Base-by-base conservation (phyloP, 352 stramenopile species). In the Pythium chondricola region DNA sequence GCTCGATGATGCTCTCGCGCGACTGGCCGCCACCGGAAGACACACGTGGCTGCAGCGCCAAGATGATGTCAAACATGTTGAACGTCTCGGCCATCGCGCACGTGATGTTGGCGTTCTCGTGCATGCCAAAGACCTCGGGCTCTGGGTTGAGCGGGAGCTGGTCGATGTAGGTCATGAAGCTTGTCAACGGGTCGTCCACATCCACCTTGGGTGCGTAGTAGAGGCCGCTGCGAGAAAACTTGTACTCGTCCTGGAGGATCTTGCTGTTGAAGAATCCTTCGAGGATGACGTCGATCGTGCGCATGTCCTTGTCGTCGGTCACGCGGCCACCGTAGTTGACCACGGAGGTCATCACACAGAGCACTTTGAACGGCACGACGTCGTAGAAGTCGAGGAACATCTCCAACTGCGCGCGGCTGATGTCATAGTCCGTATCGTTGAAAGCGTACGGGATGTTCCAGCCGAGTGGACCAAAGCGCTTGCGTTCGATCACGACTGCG, bases 401-500 rank as follows among this genome's bases (percentile, higher is more conserved):
- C 42, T 96, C 83, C 32, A 98, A 72, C 56, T 93, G 73, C 16
- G 75, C 71, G 38, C 76, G 64, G 42, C 77, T 84, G 42, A 86
- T 88, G 56, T 93, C 72, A 8, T 51, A 74, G 65, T 97, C 88
- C 4, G 85, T 96, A 37, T 96, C 81, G 62, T 97, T 97, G 56
- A 97, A 97, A 37, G 95, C 87, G 63, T 97, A 97, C 13, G 86
- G 88, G 46, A 95, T 93, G 64, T 97, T 97, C 88, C 88, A 97
- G 9, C 88, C 88, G 8, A 97, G 59, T 2, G 88, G 81, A 3
- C 88, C 88, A 53, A 97, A 97, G 10, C 89, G 82, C 49, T 88
- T 77, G 39, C 88, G 74, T 68, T 97, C 88, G 53, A 96, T 86
- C 17, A 89, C 68, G 25, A 83, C 69, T 0, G 86, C 86, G 46